phyloP scores from a whole-genome alignment of 202 grass and related monocot genomes.

The Schoenoplectus tabernaemontani region DNA sequence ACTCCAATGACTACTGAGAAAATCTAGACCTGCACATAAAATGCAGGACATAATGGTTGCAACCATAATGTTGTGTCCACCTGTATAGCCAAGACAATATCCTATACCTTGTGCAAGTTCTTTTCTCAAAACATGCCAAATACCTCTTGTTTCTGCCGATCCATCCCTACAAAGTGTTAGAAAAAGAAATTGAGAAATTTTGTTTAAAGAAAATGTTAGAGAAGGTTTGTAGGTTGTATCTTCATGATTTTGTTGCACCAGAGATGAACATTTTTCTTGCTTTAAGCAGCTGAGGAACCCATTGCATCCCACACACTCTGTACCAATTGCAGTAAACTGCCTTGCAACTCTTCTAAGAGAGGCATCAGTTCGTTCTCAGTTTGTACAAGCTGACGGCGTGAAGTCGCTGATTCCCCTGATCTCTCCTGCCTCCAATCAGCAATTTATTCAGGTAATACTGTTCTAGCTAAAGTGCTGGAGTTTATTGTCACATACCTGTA shows the following conservation, averaged over 20 bases:
- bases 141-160: neutral
- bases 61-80: neutral
- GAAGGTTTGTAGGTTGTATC: neutral
- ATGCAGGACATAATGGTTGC: neutral
- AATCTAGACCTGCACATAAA: neutral
- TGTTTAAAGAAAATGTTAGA: neutral
- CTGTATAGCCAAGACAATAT: neutral
- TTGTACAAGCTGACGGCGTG: conserved; percentile 75
- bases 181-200: neutral
- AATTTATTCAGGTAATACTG: conserved; percentile 88
- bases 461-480: no score
- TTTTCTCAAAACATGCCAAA: neutral
- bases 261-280: neutral
- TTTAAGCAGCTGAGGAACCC: conserved; percentile 62
- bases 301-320: conserved; percentile 58
- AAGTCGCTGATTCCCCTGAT: conserved; percentile 89
- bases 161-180: neutral
- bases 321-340: conserved; percentile 62
- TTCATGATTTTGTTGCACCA: neutral
- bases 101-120: neutral
- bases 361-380: conserved; percentile 52
- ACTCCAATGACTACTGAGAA: neutral
- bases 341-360: conserved; percentile 67
- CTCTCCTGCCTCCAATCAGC: conserved; percentile 74
- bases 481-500: neutral